Evolutionary conservation across 108 stramenopile genomes (phyloP), one percentile per base, ranked within the genome.

Genomic region (Cyclotella baltica): DNA sequence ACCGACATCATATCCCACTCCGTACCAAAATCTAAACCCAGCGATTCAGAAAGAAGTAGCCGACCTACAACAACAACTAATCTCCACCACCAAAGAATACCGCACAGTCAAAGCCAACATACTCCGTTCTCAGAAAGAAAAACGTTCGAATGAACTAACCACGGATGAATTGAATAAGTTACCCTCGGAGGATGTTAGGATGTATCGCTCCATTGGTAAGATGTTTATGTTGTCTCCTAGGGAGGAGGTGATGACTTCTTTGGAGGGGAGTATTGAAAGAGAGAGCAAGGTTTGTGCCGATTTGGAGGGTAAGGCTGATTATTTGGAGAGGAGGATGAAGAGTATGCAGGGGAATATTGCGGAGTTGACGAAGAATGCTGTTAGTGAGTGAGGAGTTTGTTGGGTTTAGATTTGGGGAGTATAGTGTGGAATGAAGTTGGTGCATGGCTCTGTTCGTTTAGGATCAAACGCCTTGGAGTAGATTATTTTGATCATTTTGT

Each of bases 311-410:
- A 96, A 96, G 85, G 50, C 85, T 57, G 91, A 91, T 30, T 96
- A 93, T 64, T 67, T 96, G 70, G 91, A 96, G 76, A 89, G 88
- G 73, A 80, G 85, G 83, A 80, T 94, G 52, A 88, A 92, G 57
- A 91, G 91, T 35, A 90, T 91, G 74, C 88, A 87, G 68, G 87
- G 89, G 70, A 96, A 96, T 72, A 93, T 96, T 79, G 59, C 81
- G 59, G 95, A 96, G 72, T 75, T 89, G 70, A 76, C 79, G 20
- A 83, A 83, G 64, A 46, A 66, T 65, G 63, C 81, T 20, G 31
- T 74, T 37, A 53, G 57, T 59, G 74, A 83, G 63, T 83, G 50
- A 63, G 20, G 47, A 48, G 47, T 4, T 4, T 48, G n/a, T n/a
- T n/a, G n/a, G n/a, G n/a, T n/a, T n/a, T n/a, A n/a, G n/a, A n/a